Conservation (phyloP, 2,329 filamentous ascomycete genomes). For the Sclerotinia sclerotiorum region DNA sequence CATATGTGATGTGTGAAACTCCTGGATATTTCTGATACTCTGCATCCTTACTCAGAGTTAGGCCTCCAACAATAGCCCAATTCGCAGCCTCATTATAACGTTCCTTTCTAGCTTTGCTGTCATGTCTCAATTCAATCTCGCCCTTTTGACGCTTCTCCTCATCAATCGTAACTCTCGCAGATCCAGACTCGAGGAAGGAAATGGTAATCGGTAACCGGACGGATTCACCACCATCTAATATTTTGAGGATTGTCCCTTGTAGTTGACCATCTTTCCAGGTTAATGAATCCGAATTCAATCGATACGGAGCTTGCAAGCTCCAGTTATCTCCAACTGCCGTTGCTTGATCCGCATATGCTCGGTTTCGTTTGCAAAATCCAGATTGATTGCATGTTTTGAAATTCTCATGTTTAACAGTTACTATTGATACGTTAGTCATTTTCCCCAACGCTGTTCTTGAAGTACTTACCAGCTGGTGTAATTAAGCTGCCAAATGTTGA, state of each 20-base stretch:
- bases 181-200: slow-evolving; percentile 86
- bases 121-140: slow-evolving; percentile 82
- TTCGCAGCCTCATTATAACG: slow-evolving; percentile 89
- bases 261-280: slow-evolving; percentile 78
- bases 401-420: slow-evolving; percentile 87
- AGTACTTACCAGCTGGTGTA: slow-evolving; percentile 60
- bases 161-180: slow-evolving; percentile 83
- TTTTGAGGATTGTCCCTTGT: slow-evolving; percentile 79
- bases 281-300: slow-evolving; percentile 68
- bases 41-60: slow-evolving; percentile 70
- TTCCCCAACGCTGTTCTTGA: neutral
- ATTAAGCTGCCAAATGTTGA: slow-evolving; percentile 60
- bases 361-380: slow-evolving; percentile 95
- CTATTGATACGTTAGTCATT: slow-evolving; percentile 47
- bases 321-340: slow-evolving; percentile 64
- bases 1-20: slow-evolving; percentile 76
- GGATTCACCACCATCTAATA: slow-evolving; percentile 64
- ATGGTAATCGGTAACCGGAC: slow-evolving; percentile 80
- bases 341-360: slow-evolving; percentile 80
- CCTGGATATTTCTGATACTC: slow-evolving; percentile 65
- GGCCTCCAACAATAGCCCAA: slow-evolving; percentile 82
- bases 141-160: slow-evolving; percentile 88
- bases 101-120: slow-evolving; percentile 83
- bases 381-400: slow-evolving; percentile 97
- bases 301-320: slow-evolving; percentile 69